Conservation (phyloP, 768 basidiomycete genomes). For the Mycena amicta region DNA sequence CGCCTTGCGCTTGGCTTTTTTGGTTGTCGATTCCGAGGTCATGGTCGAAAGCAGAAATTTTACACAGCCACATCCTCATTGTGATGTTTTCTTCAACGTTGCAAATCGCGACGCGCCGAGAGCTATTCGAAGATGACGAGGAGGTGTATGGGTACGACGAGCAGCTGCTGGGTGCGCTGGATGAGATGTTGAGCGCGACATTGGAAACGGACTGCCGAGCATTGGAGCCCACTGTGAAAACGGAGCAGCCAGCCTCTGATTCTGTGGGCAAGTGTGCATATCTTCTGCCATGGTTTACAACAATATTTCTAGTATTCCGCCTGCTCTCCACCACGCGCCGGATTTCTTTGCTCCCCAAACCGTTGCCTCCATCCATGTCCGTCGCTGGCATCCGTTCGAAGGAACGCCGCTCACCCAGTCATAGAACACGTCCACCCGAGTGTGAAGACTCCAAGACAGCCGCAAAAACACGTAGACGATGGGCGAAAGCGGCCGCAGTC, state of each 20-base stretch:
- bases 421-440: constrained; percentile 51
- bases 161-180: background rate
- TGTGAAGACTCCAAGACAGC: constrained; percentile 48
- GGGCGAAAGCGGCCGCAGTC: constrained; percentile 43
- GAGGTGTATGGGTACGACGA: background rate
- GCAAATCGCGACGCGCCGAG: background rate
- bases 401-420: background rate
- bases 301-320: background rate
- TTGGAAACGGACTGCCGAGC: background rate
- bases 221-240: background rate
- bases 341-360: constrained; percentile 32
- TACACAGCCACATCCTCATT: background rate
- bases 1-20: constrained; percentile 28
- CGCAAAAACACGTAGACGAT: constrained; percentile 44
- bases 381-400: constrained; percentile 11
- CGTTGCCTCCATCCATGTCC: constrained; percentile 43
- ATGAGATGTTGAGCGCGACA: background rate
- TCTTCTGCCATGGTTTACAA: background rate
- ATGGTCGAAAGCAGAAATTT: constrained; percentile 8
- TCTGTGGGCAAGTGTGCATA: background rate
- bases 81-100: background rate
- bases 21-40: constrained; percentile 27
- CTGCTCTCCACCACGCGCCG: constrained; percentile 1
- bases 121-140: background rate
- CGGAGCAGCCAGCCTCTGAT: too few species aligned